Conservation (phyloP, 495 filamentous ascomycete genomes). For the Trichoderma orchidacearum region DNA sequence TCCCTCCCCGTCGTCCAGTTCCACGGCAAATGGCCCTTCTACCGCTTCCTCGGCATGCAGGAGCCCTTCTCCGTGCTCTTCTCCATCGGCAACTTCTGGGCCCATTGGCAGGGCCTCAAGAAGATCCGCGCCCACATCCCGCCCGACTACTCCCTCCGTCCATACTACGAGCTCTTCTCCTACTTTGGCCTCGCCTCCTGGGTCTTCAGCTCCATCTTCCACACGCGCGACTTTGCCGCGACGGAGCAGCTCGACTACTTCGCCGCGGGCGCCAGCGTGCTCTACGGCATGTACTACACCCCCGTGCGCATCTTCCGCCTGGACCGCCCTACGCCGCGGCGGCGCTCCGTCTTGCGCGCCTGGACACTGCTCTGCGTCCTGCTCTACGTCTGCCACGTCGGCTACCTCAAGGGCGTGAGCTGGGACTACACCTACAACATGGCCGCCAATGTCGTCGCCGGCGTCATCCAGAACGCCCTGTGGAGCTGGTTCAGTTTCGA, state of each 20-base stretch:
- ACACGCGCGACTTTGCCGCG: constrained; percentile 67
- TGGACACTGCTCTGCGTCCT: constrained; percentile 63
- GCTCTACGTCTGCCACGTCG: constrained; percentile 65
- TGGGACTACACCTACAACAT: constrained; percentile 99
- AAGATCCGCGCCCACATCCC: constrained; percentile 59
- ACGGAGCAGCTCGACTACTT: constrained; percentile 97
- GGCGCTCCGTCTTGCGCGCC: constrained; percentile 44
- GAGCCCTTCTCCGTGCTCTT: constrained; percentile 91
- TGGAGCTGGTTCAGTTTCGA: constrained; percentile 76
- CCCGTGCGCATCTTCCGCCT: constrained; percentile 70
- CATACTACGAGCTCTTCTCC: constrained; percentile 69
- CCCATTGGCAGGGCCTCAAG: constrained; percentile 68
- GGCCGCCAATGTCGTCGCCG: constrained; percentile 78
- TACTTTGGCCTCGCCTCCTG: constrained; percentile 74
- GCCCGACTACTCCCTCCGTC: constrained; percentile 54
- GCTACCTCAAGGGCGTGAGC: constrained; percentile 67
- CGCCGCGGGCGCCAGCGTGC: constrained; percentile 76
- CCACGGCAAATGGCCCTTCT: constrained; percentile 99
- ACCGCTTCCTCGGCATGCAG: constrained; percentile 78
- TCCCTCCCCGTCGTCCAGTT: constrained; percentile 68
- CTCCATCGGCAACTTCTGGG: constrained; percentile 75
- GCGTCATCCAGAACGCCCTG: constrained; percentile 64
- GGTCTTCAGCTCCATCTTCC: constrained; percentile 82
- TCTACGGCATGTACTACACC: constrained; percentile 82
- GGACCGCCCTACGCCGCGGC: constrained; percentile 45